These are phyloP conservation scores for Chlamydomonas asymmetrica DNA, from an alignment of 139 green algal species.

Conservation along the genomic window DNA sequence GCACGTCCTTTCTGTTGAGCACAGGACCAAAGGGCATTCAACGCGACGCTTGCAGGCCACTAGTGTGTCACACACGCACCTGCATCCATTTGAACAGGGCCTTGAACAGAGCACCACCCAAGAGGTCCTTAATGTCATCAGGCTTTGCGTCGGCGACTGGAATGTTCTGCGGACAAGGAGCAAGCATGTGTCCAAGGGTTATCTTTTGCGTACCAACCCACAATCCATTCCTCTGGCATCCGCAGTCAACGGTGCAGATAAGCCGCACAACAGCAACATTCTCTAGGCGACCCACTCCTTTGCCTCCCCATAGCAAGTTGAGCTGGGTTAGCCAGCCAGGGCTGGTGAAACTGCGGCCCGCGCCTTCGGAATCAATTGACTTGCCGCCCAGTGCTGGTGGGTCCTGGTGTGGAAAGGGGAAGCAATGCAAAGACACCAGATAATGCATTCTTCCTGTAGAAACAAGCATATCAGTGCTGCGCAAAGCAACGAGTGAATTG, in stretches of 20 bases:
- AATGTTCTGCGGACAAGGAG: too few species aligned
- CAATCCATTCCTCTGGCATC: too few species aligned
- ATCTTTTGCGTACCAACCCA: background rate
- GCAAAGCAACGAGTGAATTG: background rate
- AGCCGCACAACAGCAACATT: background rate
- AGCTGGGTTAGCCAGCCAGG: slow-evolving; percentile 91
- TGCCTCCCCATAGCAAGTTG: slow-evolving; percentile 85
- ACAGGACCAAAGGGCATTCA: too few species aligned
- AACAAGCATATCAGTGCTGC: background rate
- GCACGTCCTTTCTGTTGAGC: too few species aligned
- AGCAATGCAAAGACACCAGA: background rate
- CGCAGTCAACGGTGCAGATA: background rate
- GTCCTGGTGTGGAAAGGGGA: too few species aligned
- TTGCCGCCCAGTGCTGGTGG: slow-evolving; percentile 45
- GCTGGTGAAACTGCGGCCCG: slow-evolving; percentile 69
- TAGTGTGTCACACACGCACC: too few species aligned
- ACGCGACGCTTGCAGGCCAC: too few species aligned
- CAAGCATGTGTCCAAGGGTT: background rate
- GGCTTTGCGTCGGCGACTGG: slow-evolving; percentile 94
- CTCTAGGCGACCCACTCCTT: slow-evolving; percentile 58
- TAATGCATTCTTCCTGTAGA: background rate
- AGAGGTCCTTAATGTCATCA: slow-evolving; percentile 94
- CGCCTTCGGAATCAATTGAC: slow-evolving; percentile 80
- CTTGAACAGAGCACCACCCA: slow-evolving; percentile 96
- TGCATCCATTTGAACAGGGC: slow-evolving; percentile 84